Evolutionary conservation across 1,139 yeast species (phyloP).

Genomic region (Hyphopichia buzzinii): DNA sequence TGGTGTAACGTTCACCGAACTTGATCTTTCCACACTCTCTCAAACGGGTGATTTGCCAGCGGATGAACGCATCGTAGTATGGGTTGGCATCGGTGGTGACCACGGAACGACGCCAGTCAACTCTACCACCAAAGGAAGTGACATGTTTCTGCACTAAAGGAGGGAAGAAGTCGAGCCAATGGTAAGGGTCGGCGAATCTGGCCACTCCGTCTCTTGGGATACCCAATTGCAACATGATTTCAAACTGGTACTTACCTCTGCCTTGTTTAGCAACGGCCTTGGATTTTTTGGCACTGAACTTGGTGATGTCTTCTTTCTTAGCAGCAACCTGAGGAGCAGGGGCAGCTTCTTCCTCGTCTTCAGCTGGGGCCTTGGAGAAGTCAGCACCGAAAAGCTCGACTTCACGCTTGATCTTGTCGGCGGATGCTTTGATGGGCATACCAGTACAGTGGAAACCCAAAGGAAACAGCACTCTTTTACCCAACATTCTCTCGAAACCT

Average conservation of each 20-base stretch:
- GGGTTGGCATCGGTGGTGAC: slow-evolving; percentile 95
- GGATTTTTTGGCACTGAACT: slow-evolving; percentile 87
- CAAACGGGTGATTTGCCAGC: slow-evolving; percentile 95
- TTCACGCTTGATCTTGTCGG: slow-evolving; percentile 93
- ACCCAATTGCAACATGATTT: slow-evolving; percentile 93
- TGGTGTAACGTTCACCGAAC: slow-evolving; percentile 97
- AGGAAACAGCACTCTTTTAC: slow-evolving; percentile 91
- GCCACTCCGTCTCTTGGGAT: slow-evolving; percentile 77
- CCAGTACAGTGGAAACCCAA: slow-evolving; percentile 99
- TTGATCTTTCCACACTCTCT: slow-evolving; percentile 87
- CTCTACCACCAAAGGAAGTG: slow-evolving; percentile 81
- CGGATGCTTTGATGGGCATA: slow-evolving; percentile 97
- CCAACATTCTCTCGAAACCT: slow-evolving; percentile 94
- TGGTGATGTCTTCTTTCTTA: slow-evolving; percentile 74
- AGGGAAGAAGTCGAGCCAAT: slow-evolving; percentile 93
- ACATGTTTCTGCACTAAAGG: slow-evolving; percentile 84
- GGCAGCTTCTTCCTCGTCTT: slow-evolving; percentile 48
- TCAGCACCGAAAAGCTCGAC: slow-evolving; percentile 86
- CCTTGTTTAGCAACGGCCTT: slow-evolving; percentile 94
- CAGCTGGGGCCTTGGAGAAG: slow-evolving; percentile 65
- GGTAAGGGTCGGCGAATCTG: slow-evolving; percentile 82
- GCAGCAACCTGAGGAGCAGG: slow-evolving; percentile 26
- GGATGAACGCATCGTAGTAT: slow-evolving; percentile 89
- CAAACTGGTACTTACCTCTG: slow-evolving; percentile 90
- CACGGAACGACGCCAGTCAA: slow-evolving; percentile 97